Percentiles rank a stretch among this genome's conserved stretches.
phyloP scores from a whole-genome alignment of 768 basidiomycete genomes.

The Royoungia palumana region DNA sequence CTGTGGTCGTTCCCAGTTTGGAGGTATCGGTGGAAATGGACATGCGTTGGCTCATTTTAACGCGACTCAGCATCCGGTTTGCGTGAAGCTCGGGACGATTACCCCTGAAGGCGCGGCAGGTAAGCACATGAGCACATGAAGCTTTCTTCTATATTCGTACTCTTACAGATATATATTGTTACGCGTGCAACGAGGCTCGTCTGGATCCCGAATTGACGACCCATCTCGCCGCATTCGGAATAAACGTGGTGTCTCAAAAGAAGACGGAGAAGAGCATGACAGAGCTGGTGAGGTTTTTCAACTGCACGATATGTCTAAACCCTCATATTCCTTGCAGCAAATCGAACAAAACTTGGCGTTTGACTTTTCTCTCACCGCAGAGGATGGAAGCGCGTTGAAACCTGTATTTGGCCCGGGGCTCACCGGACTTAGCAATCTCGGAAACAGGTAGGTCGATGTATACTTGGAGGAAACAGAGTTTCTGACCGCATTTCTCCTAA shows the following conservation, averaged over 20 bases:
- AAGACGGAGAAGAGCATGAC: conserved; percentile 99
- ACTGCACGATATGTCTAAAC: background rate
- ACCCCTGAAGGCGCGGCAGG: conserved; percentile 92
- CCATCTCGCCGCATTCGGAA: conserved; percentile 83
- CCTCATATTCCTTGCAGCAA: conserved; percentile 51
- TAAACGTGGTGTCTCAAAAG: conserved; percentile 72
- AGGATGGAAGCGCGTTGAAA: conserved; percentile 82
- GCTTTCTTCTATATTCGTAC: too few relatives aligned
- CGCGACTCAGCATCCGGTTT: conserved; percentile 69
- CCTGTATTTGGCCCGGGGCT: conserved; percentile 87
- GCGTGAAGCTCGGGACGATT: conserved; percentile 94
- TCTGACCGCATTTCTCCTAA: conserved; percentile 27
- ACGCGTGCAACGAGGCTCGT: conserved; percentile 80
- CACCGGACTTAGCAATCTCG: conserved; percentile 89
- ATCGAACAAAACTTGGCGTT: conserved; percentile 94
- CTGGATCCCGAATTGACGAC: conserved; percentile 68
- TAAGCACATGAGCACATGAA: conserved; percentile 40
- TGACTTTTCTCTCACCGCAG: conserved; percentile 87
- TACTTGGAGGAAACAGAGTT: background rate
- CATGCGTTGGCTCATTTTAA: conserved; percentile 83
- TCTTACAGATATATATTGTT: conserved; percentile 83
- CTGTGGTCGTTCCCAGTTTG: conserved; percentile 84
- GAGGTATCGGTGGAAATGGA: conserved; percentile 80
- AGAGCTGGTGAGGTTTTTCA: conserved; percentile 62
- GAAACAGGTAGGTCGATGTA: conserved; percentile 62